Evolutionary conservation across 371 early-diverging fungal genomes (phyloP).

Genomic region (Globomyces sp.): DNA sequence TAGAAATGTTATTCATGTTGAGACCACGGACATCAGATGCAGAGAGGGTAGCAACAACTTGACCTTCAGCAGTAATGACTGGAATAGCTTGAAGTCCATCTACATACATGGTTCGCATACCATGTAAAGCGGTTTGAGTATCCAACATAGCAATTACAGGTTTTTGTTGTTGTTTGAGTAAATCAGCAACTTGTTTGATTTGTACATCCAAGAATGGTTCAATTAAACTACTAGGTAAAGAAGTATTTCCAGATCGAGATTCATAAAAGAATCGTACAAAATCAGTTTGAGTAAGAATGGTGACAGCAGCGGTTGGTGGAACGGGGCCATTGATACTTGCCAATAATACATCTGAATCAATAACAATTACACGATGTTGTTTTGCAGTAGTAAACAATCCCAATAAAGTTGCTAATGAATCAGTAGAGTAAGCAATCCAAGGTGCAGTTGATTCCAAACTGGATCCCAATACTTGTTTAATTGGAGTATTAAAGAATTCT

Average conservation of each 20-base stretch:
- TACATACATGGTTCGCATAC: slow-evolving; percentile 33
- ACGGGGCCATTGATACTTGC: slow-evolving; percentile 23
- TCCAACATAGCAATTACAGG: slow-evolving; percentile 25
- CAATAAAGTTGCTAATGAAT: slow-evolving; percentile 36
- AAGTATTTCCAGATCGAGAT: slow-evolving; percentile 9
- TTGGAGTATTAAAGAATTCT: slow-evolving; percentile 24
- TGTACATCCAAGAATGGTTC: slow-evolving; percentile 16
- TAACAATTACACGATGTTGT: slow-evolving; percentile 43
- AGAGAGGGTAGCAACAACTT: slow-evolving; percentile 42
- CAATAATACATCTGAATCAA: slow-evolving; percentile 34
- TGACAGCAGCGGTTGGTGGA: slow-evolving; percentile 17
- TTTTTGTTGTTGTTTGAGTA: neutral
- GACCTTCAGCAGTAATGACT: slow-evolving; percentile 31
- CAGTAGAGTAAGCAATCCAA: slow-evolving; percentile 39
- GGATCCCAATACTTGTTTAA: slow-evolving; percentile 32
- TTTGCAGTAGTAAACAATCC: slow-evolving; percentile 32
- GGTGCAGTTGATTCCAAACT: slow-evolving; percentile 33
- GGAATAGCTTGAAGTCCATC: slow-evolving; percentile 40
- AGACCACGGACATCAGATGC: slow-evolving; percentile 48
- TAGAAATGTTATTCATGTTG: slow-evolving; percentile 29
- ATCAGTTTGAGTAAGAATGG: slow-evolving; percentile 34
- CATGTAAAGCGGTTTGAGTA: slow-evolving; percentile 34
- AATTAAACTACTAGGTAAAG: slow-evolving; percentile 1
- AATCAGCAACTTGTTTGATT: neutral
- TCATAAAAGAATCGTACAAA: slow-evolving; percentile 32